Base-by-base conservation (phyloP, 352 stramenopile genomes). In the Globisporangium cystogenes region DNA sequence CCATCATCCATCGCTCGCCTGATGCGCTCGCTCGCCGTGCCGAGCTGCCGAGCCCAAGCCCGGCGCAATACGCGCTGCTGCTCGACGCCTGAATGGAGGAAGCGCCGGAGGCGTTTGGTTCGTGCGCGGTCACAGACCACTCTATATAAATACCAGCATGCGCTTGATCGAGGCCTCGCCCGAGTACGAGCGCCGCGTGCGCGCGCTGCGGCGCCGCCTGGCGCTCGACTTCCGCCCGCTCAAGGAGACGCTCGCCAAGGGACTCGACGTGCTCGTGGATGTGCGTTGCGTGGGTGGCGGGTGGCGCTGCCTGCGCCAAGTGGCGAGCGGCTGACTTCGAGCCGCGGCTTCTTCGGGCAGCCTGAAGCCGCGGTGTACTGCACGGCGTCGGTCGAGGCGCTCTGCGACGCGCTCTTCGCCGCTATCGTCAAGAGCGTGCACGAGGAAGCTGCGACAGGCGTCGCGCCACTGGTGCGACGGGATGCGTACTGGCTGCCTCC, bases 211-310 rank as follows among this genome's bases (percentile, higher is more conserved):
- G 21, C 75, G 76, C 62, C 70, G 65, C 11, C 57, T 86, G n/a
- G 58, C 72, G 48, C 70, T 86, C 42, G 74, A 86, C 59, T 81
- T 79, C 42, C 64, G 74, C 48, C 67, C 74, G 44, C 71, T 86
- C 24, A 64, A 60, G 20, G 58, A 68, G 53, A 79, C 72, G 37
- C 70, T 82, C 24, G 60, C 74, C 35, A 70, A 68, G 29, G 70
- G 69, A 0, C 65, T 86, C 29, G 65, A 74, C 20, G 60, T 83
- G 51, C 59, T 73, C 31, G 58, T 86, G 21, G 69, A 80, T 44
- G 70, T 84, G 39, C 23, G 65, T 69, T 23, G 21, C 2, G 7
- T 29, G 12, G 27, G 23, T 36, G 23, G 51, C 24, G 7, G 18
- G 26, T 29, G n/a, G 11, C 16, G 48, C 11, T 27, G 27, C n/a